Evolutionary conservation across 1,284 basidiomycete species (phyloP).

Genomic region (Ceratobasidium sp.): DNA sequence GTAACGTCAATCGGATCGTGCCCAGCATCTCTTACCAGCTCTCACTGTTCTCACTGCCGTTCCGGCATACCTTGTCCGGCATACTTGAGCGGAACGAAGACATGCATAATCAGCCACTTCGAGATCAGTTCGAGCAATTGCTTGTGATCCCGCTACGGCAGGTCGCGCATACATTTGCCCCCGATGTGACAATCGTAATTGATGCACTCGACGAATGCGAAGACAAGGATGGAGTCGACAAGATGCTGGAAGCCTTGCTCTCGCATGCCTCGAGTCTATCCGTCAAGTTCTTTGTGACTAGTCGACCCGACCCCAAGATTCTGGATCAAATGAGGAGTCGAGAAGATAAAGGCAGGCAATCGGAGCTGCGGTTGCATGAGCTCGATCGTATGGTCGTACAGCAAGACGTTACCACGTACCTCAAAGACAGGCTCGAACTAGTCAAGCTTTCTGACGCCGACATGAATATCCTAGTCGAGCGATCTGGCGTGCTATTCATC

Average conservation of each 20-base stretch:
- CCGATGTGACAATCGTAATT: conserved; percentile 7
- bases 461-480: too few species aligned
- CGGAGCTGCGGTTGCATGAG: too few species aligned
- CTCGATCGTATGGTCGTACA: too few species aligned
- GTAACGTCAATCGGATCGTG: conserved; percentile 5
- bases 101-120: not conserved
- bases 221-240: not conserved
- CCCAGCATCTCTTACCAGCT: too few species aligned
- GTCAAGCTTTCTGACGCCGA: too few species aligned
- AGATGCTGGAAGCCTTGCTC: not conserved
- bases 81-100: conserved; percentile 4
- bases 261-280: not conserved
- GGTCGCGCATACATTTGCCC: not conserved
- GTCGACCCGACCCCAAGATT: not conserved
- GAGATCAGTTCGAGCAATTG: too few species aligned
- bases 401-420: too few species aligned
- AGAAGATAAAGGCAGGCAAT: too few species aligned
- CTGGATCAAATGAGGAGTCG: not conserved
- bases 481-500: too few species aligned
- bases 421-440: not conserved
- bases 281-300: too few species aligned
- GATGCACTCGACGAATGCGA: conserved; percentile 32
- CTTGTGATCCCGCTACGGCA: not conserved
- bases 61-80: not conserved
- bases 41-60: conserved; percentile 12